Percentiles rank a stretch among this genome's conserved stretches.
phyloP scores from a whole-genome alignment of 441 rosid species.

The Gossypium lobatum region DNA sequence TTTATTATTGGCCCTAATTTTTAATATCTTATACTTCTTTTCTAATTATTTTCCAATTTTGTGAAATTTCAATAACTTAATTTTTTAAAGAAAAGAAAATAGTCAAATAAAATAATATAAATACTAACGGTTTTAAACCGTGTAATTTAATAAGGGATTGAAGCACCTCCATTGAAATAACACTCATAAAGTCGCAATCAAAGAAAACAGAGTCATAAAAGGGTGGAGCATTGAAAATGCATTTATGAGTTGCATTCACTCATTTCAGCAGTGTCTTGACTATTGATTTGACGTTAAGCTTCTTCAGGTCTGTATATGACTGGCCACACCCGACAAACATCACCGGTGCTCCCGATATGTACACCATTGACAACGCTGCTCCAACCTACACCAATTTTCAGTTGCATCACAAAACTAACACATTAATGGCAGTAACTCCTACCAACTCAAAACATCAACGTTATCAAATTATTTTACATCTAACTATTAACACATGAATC shows the following conservation, averaged over 20 bases:
- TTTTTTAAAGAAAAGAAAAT: no score
- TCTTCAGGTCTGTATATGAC: conserved; percentile 88
- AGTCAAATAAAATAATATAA: no score
- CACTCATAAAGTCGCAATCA: neutral
- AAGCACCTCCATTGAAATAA: conserved; percentile 27
- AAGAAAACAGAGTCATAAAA: conserved; percentile 8
- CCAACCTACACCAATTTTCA: conserved; percentile 59
- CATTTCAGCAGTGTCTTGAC: conserved; percentile 87
- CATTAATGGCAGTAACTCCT: neutral
- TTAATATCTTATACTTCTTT: no score
- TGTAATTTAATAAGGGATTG: conserved; percentile 17
- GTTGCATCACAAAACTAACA: neutral
- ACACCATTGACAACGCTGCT: conserved; percentile 95
- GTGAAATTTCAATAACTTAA: no score
- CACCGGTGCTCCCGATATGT: conserved; percentile 88
- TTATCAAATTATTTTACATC: no score
- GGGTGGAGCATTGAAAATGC: conserved; percentile 14
- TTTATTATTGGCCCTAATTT: no score
- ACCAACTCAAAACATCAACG: no score
- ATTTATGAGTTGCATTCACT: conserved; percentile 20
- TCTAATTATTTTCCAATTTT: no score
- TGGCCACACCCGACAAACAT: conserved; percentile 99
- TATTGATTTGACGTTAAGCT: conserved; percentile 76
- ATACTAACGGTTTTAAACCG: neutral
- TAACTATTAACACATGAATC: no score